phyloP scores from a whole-genome alignment of 805 yeast genomes.

The Candida manassasensis region DNA sequence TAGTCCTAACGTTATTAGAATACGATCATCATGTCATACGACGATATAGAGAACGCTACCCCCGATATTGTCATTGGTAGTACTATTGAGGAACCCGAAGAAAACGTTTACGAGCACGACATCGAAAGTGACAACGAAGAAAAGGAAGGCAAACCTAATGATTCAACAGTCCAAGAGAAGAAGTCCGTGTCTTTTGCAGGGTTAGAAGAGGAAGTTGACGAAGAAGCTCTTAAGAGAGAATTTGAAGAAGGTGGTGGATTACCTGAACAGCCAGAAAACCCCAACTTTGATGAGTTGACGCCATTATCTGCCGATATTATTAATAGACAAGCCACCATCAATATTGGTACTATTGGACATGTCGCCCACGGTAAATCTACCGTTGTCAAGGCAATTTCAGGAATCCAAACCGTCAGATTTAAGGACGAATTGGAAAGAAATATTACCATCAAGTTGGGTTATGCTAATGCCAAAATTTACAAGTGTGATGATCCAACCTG shows the following conservation, averaged over 20 bases:
- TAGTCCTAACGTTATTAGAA: slow-evolving; percentile 4
- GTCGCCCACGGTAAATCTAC: slow-evolving; percentile 95
- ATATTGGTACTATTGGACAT: slow-evolving; percentile 96
- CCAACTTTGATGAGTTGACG: slow-evolving; percentile 74
- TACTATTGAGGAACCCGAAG: slow-evolving; percentile 32
- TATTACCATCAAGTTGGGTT: slow-evolving; percentile 96
- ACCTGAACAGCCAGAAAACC: slow-evolving; percentile 91
- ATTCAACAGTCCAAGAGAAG: slow-evolving; percentile 34
- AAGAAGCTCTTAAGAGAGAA: slow-evolving; percentile 74
- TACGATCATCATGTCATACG: slow-evolving; percentile 50
- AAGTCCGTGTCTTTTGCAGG: slow-evolving; percentile 82
- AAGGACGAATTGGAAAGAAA: slow-evolving; percentile 99
- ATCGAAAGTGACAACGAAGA: slow-evolving; percentile 43
- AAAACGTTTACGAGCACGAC: slow-evolving; percentile 47
- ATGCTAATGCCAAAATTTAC: slow-evolving; percentile 98
- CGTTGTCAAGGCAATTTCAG: slow-evolving; percentile 93
- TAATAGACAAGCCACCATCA: slow-evolving; percentile 97
- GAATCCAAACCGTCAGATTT: slow-evolving; percentile 98
- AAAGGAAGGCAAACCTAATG: slow-evolving; percentile 39
- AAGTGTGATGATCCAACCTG: slow-evolving; percentile 81
- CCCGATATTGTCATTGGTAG: slow-evolving; percentile 80
- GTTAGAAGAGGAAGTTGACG: slow-evolving; percentile 63
- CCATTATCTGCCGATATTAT: slow-evolving; percentile 94
- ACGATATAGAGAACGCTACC: slow-evolving; percentile 76
- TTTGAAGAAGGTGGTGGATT: slow-evolving; percentile 98